Conservation (phyloP, 192 early-diverging fungal genomes). For the Coemansia sp. region DNA sequence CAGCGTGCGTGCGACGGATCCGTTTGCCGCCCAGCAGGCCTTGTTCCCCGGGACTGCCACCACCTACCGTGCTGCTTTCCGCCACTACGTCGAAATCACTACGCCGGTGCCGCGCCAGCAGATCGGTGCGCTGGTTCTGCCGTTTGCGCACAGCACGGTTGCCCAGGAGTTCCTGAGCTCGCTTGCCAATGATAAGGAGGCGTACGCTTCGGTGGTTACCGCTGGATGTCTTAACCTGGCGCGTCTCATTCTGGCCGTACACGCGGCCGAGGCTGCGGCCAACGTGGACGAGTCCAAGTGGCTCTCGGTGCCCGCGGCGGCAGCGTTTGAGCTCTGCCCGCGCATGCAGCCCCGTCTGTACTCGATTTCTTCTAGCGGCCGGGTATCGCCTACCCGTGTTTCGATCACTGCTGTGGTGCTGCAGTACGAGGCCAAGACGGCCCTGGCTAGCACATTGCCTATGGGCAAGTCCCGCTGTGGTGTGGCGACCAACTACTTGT, state of each 20-base stretch:
- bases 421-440: slow-evolving; percentile 56
- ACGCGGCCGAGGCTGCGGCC: slow-evolving; percentile 43
- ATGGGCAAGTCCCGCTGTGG: slow-evolving; percentile 63
- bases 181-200: slow-evolving; percentile 67
- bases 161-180: slow-evolving; percentile 51
- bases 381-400: slow-evolving; percentile 68
- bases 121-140: slow-evolving; percentile 57
- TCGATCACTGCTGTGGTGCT: slow-evolving; percentile 87
- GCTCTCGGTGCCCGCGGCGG: slow-evolving; percentile 69
- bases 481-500: slow-evolving; percentile 85
- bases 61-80: slow-evolving; percentile 80
- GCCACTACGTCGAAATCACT: slow-evolving; percentile 89
- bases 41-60: slow-evolving; percentile 88
- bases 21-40: slow-evolving; percentile 67
- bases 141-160: slow-evolving; percentile 57
- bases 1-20: slow-evolving; percentile 67
- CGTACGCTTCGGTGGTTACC: slow-evolving; percentile 56
- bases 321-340: slow-evolving; percentile 77
- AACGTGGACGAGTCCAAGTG: slow-evolving; percentile 29
- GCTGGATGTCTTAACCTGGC: slow-evolving; percentile 68
- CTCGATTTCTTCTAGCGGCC: slow-evolving; percentile 92
- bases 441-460: slow-evolving; percentile 6
- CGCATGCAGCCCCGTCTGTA: slow-evolving; percentile 90
- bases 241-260: slow-evolving; percentile 70
- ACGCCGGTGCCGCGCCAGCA: slow-evolving; percentile 66